Conservation (phyloP, 1,139 yeast species). For the Yamadazyma songkhlaensis region DNA sequence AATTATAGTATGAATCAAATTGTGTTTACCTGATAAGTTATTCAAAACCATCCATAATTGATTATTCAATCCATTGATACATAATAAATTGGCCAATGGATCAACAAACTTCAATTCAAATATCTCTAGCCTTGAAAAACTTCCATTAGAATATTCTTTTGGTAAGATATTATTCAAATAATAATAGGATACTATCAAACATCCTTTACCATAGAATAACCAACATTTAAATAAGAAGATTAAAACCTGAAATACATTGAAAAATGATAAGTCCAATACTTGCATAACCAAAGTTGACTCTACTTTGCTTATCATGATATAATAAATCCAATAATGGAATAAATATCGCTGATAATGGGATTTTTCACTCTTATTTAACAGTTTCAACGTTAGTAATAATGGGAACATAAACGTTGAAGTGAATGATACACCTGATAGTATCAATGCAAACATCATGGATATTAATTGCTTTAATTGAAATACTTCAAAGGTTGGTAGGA, state of each 20-base stretch:
- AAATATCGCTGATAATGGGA: constrained; percentile 18
- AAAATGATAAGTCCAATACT: constrained; percentile 11
- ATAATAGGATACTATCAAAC: constrained; percentile 19
- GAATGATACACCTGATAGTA: constrained; percentile 5
- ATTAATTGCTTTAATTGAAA: no score
- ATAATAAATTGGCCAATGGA: constrained; percentile 12
- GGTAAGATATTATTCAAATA: constrained; percentile 10
- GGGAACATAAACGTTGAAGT: constrained; percentile 15
- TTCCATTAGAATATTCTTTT: background rate
- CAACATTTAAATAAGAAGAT: constrained; percentile 19
- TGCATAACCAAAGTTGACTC: constrained; percentile 13
- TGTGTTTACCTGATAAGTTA: constrained; percentile 10
- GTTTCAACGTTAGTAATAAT: constrained; percentile 16
- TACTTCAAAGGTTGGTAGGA: background rate
- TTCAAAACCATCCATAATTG: constrained; percentile 5
- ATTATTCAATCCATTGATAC: constrained; percentile 8
- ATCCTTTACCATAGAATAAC: constrained; percentile 29
- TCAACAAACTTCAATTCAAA: constrained; percentile 17
- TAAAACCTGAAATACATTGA: constrained; percentile 8
- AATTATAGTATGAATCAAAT: constrained; percentile 10
- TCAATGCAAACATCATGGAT: constrained; percentile 7
- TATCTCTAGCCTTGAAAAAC: constrained; percentile 10
- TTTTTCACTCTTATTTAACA: constrained; percentile 11
- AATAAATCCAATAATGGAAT: constrained; percentile 27
- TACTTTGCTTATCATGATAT: constrained; percentile 15